Base-by-base conservation (phyloP, 257 asterid genomes). In the Henckelia pumila region DNA sequence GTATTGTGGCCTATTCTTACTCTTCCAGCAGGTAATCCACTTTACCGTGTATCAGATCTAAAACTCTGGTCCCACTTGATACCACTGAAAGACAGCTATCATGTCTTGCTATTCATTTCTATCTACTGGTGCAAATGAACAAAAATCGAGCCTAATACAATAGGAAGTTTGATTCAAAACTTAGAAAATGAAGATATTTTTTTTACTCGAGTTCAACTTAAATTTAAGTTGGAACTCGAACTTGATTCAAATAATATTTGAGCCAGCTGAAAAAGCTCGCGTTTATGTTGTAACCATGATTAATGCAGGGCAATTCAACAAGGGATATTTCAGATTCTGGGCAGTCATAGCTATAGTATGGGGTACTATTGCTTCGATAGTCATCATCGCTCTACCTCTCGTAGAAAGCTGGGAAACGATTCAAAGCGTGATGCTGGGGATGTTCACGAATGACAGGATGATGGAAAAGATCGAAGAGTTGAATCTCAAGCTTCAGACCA, bases 321-420 rank as follows among this genome's bases (percentile, higher is more conserved):
- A 76, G 68, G 98, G 89, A 28, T 89, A 89, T 85, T 92, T 92
- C 89, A 89, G 88, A 76, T 80, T 92, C 75, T 92, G 98, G 98
- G 95, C 96, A 53, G 87, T 80, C 57, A 77, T 92, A 68, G 88
- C 95, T 21, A 86, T 92, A 33, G 95, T 79, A 29, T 92, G 98
- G 98, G 98, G 96, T 14, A 92, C 96, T 3, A 61, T 89, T 8
- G 96, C 70, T 62, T 92, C 96, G 6, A 95, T 79, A 0, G 96
- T 92, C 32, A 92, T 92, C 77, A 87, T 89, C 0, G 84, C 85
- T 37, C 66, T 92, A 56, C 98, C 98, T 8, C 30, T 89, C 55
- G 52, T 79, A 17, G 98, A 92, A 75, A 92, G 98, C 78, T 80
- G 98, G 96, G 80, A 44, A 57, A 79, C 96, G 19, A 87, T 92